phyloP scores from a whole-genome alignment of 176 grass and related monocot genomes.

The Secale cereale region DNA sequence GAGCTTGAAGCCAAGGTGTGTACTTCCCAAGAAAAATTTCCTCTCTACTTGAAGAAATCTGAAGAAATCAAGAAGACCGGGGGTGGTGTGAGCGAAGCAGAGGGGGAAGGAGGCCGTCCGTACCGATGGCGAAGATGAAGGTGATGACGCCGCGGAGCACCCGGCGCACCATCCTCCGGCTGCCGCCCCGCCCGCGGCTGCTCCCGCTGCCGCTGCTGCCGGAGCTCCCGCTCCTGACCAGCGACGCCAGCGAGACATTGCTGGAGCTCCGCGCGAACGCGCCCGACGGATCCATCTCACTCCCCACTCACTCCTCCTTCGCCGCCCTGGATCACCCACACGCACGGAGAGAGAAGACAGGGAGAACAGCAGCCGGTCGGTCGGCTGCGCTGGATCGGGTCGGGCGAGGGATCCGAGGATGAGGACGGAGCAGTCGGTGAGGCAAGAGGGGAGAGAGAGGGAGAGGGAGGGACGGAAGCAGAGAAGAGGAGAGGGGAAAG shows the following conservation, averaged over 20 bases:
- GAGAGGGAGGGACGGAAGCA: background rate
- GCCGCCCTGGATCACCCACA: background rate
- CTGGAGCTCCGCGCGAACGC: constrained; percentile 32
- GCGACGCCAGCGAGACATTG: constrained; percentile 29
- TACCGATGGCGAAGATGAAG: constrained; percentile 89
- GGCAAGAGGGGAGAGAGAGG: background rate
- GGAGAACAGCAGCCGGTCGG: background rate
- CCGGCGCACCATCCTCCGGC: constrained; percentile 38
- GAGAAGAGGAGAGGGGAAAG: background rate
- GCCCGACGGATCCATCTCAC: constrained; percentile 38
- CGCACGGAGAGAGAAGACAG: background rate
- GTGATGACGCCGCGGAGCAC: constrained; percentile 75
- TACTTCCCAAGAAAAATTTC: no score
- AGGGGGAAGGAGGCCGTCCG: background rate
- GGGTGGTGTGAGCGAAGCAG: no score
- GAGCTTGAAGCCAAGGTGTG: background rate
- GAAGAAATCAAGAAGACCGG: background rate
- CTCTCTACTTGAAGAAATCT: no score
- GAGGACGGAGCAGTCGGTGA: background rate
- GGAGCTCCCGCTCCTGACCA: background rate
- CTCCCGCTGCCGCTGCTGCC: background rate
- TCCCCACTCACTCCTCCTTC: background rate
- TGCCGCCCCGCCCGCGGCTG: background rate
- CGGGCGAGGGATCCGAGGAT: background rate
- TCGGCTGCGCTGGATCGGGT: background rate